Conservation (phyloP, 2,329 filamentous ascomycete genomes). For the Botrytis tulipae region DNA sequence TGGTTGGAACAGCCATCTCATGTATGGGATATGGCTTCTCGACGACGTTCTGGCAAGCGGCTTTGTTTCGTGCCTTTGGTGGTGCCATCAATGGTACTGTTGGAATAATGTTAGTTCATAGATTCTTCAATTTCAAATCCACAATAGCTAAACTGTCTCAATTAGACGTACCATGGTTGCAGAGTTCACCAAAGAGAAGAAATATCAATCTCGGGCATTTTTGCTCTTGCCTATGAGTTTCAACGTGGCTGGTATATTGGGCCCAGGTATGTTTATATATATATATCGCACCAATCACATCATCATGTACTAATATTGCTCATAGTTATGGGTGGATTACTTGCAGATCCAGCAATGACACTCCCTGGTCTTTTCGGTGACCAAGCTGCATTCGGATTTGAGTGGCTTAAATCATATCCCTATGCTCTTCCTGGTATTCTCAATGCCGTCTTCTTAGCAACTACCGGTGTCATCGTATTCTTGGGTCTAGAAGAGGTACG, state of each 20-base stretch:
- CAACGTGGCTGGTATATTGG: slow-evolving; percentile 51
- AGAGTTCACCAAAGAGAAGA: slow-evolving; percentile 68
- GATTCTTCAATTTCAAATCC: not conserved
- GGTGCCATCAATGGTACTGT: slow-evolving; percentile 74
- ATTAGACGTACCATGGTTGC: slow-evolving; percentile 66
- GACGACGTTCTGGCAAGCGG: slow-evolving; percentile 66
- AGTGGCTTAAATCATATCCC: slow-evolving; percentile 42
- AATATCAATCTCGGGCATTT: slow-evolving; percentile 48
- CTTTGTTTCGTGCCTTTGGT: slow-evolving; percentile 69
- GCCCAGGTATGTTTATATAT: slow-evolving; percentile 53
- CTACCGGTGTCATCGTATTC: slow-evolving; percentile 37
- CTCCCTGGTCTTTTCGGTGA: slow-evolving; percentile 35
- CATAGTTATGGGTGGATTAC: slow-evolving; percentile 41
- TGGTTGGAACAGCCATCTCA: slow-evolving; percentile 62
- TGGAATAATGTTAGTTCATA: slow-evolving; percentile 63
- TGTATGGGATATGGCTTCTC: slow-evolving; percentile 69
- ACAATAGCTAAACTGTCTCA: not conserved
- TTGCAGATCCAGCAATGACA: slow-evolving; percentile 44
- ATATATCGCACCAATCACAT: not conserved
- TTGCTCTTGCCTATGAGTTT: slow-evolving; percentile 59
- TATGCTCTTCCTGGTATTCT: slow-evolving; percentile 45
- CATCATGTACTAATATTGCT: slow-evolving; percentile 16
- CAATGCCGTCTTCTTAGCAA: slow-evolving; percentile 38
- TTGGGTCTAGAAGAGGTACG: slow-evolving; percentile 37
- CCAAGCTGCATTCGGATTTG: slow-evolving; percentile 40